A percentile compares a stretch with the other conserved stretches of the same genome.
phyloP scores from a whole-genome alignment of 1,284 basidiomycete genomes.

The Mycena sp. region DNA sequence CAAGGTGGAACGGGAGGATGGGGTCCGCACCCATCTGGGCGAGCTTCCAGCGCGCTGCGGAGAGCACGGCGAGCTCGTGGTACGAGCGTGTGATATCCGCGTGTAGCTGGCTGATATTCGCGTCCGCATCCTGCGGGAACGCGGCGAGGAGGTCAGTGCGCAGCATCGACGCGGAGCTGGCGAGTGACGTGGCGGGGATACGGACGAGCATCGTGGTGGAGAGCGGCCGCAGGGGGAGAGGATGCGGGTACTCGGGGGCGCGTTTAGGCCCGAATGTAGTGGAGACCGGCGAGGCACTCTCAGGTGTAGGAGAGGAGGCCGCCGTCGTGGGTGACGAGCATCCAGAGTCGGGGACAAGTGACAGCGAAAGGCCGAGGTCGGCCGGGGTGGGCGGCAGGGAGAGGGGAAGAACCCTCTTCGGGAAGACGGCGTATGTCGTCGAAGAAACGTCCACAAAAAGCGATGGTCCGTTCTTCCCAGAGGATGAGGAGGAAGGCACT shows the following conservation, averaged over 20 bases:
- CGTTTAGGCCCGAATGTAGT: not conserved
- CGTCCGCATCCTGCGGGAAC: conserved; percentile 41
- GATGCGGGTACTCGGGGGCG: conserved; percentile 32
- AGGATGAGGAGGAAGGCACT: conserved; percentile 32
- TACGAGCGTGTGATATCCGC: conserved; percentile 73
- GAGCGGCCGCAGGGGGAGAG: conserved; percentile 58
- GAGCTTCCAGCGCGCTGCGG: conserved; percentile 59
- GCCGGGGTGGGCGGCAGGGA: conserved; percentile 43
- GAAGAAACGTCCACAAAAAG: conserved; percentile 59
- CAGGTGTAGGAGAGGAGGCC: not conserved
- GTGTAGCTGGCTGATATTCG: conserved; percentile 50
- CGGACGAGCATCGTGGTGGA: conserved; percentile 65
- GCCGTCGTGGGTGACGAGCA: conserved; percentile 27
- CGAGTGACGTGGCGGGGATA: conserved; percentile 52
- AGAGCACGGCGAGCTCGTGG: conserved; percentile 71
- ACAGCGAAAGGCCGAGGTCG: conserved; percentile 45
- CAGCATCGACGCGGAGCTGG: conserved; percentile 59
- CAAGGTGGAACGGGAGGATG: conserved; percentile 72
- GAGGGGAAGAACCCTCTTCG: conserved; percentile 50
- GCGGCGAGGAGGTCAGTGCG: conserved; percentile 64
- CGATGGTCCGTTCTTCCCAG: conserved; percentile 41
- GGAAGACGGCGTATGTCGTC: conserved; percentile 61
- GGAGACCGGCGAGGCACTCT: conserved; percentile 8
- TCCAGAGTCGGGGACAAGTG: conserved; percentile 46
- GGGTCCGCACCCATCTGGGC: conserved; percentile 45